phyloP scores from a whole-genome alignment of 306 rosid genomes.

The Rosa persica region DNA sequence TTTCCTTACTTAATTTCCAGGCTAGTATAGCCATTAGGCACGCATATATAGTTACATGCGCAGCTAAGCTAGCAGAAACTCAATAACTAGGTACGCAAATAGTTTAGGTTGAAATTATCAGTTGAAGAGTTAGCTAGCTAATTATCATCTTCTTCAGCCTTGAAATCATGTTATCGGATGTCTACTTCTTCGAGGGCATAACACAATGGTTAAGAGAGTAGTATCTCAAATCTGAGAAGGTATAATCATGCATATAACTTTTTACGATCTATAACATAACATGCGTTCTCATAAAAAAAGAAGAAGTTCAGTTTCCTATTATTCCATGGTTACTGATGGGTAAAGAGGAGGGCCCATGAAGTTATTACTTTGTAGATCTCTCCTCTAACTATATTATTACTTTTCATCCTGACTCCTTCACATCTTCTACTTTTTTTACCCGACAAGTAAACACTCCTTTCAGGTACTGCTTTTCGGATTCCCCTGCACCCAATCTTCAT shows the following conservation, averaged over 20 bases:
- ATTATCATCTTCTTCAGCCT: neutral
- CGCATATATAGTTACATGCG: neutral
- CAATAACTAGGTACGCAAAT: neutral
- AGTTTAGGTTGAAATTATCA: neutral
- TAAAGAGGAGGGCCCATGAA: neutral
- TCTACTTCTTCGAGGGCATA: neutral
- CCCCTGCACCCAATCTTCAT: neutral
- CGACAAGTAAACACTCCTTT: neutral
- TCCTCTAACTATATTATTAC: neutral
- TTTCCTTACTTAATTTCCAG: neutral
- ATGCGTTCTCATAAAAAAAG: neutral
- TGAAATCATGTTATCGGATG: neutral
- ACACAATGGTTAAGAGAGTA: neutral
- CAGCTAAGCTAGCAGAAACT: neutral
- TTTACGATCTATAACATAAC: neutral
- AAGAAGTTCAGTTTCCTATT: neutral
- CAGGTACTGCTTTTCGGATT: constrained; percentile 1
- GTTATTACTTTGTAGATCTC: neutral
- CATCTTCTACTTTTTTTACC: neutral
- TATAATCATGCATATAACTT: neutral
- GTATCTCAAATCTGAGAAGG: neutral
- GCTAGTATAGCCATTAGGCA: neutral
- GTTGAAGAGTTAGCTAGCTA: neutral
- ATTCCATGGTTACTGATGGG: neutral
- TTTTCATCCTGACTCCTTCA: neutral